Evolutionary conservation across 306 rosid genomes (phyloP), one percentile per base, ranked within the genome.

Genomic region (Dalbergia oliveri): DNA sequence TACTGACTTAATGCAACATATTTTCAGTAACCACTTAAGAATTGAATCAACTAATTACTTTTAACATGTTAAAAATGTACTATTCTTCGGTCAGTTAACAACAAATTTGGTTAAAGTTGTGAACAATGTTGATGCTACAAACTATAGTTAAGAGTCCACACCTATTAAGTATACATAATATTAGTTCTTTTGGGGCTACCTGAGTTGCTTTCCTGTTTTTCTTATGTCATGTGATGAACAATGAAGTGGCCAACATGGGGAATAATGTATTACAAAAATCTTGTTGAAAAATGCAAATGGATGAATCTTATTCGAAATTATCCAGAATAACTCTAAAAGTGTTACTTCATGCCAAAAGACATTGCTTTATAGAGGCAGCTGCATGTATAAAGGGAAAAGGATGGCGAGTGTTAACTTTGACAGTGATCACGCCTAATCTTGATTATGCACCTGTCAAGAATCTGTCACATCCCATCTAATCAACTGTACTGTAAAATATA

Each of bases 11-110:
- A 11, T 54, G 69, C 33, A 75, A 75, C 15, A 7, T 51, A 76
- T 35, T 33, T 53, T 53, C 16, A 68, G 31, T 37, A 34, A 43
- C 26, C 62, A 8, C 47, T 43, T 45, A 16, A 14, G 67, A 77
- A 66, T 33, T 69, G 50, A 79, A 69, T 5, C 69, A 79, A 45
- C 15, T 59, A 79, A 50, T 74, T 56, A 33, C 77, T 37, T 44
- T 11, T 11, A n/a, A 37, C 53, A 34, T 49, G 80, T 64, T 49
- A 34, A 4, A 34, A 59, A 21, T 58, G 23, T 1, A 41, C 18
- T 69, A 26, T 39, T 8, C 23, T 26, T 31, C 4, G 4, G 26
- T 50, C 51, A 26, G 31, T 47, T 51, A 50, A 49, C 47, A 18
- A 11, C 6, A 23, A 16, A 33, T 8, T 37, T 49, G 18, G 19